Evolutionary conservation across 768 basidiomycete genomes (phyloP).

Genomic region (Psilocybe sp.): DNA sequence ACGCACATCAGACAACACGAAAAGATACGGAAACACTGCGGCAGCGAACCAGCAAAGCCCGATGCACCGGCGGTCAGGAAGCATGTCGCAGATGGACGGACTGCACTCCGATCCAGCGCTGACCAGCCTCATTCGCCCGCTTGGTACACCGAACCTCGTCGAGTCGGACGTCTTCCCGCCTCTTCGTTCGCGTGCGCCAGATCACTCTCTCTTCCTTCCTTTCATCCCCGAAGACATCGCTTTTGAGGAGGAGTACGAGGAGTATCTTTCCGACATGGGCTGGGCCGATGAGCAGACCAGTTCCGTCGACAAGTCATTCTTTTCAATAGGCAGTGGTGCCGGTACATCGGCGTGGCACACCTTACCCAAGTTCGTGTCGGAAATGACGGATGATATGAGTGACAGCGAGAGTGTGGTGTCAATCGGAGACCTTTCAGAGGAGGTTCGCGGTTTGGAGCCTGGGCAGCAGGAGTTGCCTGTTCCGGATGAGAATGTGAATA

Average conservation of each 20-base stretch:
- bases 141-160: constrained; percentile 72
- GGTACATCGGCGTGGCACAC: constrained; percentile 76
- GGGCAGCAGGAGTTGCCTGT: constrained; percentile 50
- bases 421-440: constrained; percentile 86
- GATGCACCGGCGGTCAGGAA: constrained; percentile 74
- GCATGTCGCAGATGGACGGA: constrained; percentile 81
- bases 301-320: constrained; percentile 13
- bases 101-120: constrained; percentile 73
- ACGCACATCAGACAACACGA: constrained; percentile 70
- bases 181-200: constrained; percentile 79
- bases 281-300: constrained; percentile 55
- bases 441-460: constrained; percentile 57
- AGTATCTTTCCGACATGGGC: constrained; percentile 87
- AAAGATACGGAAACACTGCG: constrained; percentile 73
- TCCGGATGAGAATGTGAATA: constrained; percentile 79
- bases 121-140: constrained; percentile 67
- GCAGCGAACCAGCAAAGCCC: constrained; percentile 49
- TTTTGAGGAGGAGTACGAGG: constrained; percentile 96
- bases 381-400: constrained; percentile 85
- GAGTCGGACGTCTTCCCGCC: constrained; percentile 97
- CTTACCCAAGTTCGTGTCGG: constrained; percentile 72
- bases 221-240: constrained; percentile 93
- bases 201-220: constrained; percentile 81
- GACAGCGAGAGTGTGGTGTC: constrained; percentile 92
- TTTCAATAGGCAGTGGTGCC: constrained; percentile 11